A percentile compares a stretch with the other conserved stretches of the same genome.
phyloP scores from a whole-genome alignment of 768 basidiomycete species.

The Hericium alpestre region DNA sequence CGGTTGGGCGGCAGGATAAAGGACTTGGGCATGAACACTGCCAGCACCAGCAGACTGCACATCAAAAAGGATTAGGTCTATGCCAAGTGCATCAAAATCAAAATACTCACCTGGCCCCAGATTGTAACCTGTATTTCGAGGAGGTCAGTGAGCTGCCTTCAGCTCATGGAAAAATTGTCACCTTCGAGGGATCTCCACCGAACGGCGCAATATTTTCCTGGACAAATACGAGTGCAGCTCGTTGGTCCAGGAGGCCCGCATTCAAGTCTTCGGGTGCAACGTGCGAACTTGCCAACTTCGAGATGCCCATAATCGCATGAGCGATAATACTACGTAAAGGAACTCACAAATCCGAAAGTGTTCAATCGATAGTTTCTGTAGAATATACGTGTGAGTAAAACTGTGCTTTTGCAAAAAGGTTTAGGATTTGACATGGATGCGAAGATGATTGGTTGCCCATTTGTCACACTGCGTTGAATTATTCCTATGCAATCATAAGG shows the following conservation, averaged over 20 bases:
- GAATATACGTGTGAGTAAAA: neutral
- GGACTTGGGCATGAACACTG: conserved; percentile 34
- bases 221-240: conserved; percentile 44
- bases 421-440: conserved; percentile 31
- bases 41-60: conserved; percentile 39
- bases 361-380: conserved; percentile 44
- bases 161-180: conserved; percentile 7
- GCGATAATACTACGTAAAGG: neutral
- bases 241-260: conserved; percentile 39
- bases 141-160: too few species aligned
- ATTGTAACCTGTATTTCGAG: conserved; percentile 32
- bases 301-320: neutral
- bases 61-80: neutral
- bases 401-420: neutral
- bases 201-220: conserved; percentile 48
- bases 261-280: conserved; percentile 34
- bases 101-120: conserved; percentile 33
- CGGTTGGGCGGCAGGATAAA: conserved; percentile 23
- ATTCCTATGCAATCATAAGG: conserved; percentile 24
- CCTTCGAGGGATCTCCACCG: conserved; percentile 34
- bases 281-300: conserved; percentile 33
- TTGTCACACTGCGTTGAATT: conserved; percentile 35
- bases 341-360: conserved; percentile 40
- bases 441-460: conserved; percentile 43
- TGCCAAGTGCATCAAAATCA: neutral